Evolutionary conservation across 2,329 filamentous ascomycete genomes (phyloP), one percentile per base, ranked within the genome.

Genomic region (Aspergillus tamarii): DNA sequence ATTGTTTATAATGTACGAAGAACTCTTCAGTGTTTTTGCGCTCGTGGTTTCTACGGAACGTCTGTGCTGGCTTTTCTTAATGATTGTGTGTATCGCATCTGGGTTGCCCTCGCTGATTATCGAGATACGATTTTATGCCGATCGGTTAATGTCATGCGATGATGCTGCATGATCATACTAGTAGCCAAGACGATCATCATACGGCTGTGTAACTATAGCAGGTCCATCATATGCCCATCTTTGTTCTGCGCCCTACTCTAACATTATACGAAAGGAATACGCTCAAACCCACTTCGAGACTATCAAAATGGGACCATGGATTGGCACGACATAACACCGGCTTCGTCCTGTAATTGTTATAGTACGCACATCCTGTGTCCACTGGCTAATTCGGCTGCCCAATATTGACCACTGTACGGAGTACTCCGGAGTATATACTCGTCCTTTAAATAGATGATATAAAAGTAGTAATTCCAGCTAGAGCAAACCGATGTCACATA

Each of bases 71-170:
- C 1, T 16, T 26, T 39, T 16, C 50, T 36, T 21, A 12, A 9
- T n/a, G 11, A 16, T 19, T 11, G 43, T 21, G n/a, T 6, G 12
- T n/a, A 55, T 34, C 14, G 14, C n/a, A 39, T 54, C 21, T 39
- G n/a, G 52, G 34, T 6, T 55, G 39, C n/a, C 32, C 52, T 55
- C 5, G 32, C 23, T 55, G 32, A 55, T 55, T 21, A 55, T 55
- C 32, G 32, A 55, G 52, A 55, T 55, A 16, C 21, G 21, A 16
- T 55, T 32, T 32, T 23, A 36, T 55, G 52, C 52, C 52, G 52
- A 55, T 55, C 52, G 32, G 52, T 34, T 39, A 55, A 36, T 39
- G 52, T 55, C 52, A 55, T 39, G 52, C n/a, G n/a, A 55, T 39
- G 30, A 16, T 39, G 6, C 19, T 52, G 23, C 14, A 52, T 26